phyloP scores from a whole-genome alignment of 768 basidiomycete genomes.

The Tylopilus balloui region DNA sequence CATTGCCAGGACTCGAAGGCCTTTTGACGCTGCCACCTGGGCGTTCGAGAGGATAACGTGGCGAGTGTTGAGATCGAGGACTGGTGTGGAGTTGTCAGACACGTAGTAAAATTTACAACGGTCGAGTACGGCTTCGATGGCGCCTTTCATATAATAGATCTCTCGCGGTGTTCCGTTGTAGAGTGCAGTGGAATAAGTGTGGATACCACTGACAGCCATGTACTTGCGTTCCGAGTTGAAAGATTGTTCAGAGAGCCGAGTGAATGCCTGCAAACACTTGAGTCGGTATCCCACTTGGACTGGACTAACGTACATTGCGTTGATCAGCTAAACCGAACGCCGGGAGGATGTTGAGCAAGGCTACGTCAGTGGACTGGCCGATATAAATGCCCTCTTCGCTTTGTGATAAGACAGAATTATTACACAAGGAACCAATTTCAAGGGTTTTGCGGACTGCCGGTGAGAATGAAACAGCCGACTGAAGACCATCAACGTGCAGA shows the following conservation, averaged over 20 bases:
- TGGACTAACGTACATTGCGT: constrained; percentile 50
- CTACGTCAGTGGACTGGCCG: constrained; percentile 93
- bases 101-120: constrained; percentile 89
- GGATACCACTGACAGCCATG: constrained; percentile 84
- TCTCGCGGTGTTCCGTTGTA: constrained; percentile 47
- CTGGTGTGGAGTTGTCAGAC: constrained; percentile 82
- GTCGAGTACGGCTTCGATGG: constrained; percentile 82
- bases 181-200: constrained; percentile 33
- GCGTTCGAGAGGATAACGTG: constrained; percentile 69
- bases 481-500: constrained; percentile 51
- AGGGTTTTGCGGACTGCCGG: constrained; percentile 70
- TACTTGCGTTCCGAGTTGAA: constrained; percentile 94
- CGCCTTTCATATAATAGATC: constrained; percentile 88
- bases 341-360: constrained; percentile 74
- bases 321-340: constrained; percentile 65
- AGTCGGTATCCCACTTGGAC: neutral
- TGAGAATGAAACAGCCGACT: constrained; percentile 46
- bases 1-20: constrained; percentile 87
- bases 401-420: constrained; percentile 65
- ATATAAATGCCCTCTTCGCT: constrained; percentile 71
- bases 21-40: constrained; percentile 63
- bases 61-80: constrained; percentile 64
- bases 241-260: constrained; percentile 70
- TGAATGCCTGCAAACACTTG: constrained; percentile 48
- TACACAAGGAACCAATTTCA: constrained; percentile 84